phyloP scores from a whole-genome alignment of 352 stramenopile genomes.

The Pythium sukuiense region DNA sequence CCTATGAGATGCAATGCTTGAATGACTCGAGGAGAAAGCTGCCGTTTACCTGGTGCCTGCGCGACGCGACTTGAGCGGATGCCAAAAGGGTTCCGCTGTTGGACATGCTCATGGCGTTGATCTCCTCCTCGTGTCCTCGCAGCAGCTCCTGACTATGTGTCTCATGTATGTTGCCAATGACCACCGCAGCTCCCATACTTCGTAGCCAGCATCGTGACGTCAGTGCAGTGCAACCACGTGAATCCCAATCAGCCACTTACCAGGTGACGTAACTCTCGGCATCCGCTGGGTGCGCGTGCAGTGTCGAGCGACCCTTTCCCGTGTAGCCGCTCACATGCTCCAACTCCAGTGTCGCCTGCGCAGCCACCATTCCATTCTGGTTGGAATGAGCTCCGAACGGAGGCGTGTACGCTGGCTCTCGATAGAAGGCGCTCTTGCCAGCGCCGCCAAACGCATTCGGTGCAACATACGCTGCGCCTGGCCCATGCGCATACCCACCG shows the following conservation, averaged over 20 bases:
- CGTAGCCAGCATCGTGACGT: neutral
- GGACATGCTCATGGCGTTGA: conserved; percentile 36
- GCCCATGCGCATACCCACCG: conserved; percentile 4
- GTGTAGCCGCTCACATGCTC: conserved; percentile 58
- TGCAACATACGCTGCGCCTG: conserved; percentile 3
- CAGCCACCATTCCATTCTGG: conserved; percentile 9
- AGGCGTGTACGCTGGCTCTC: conserved; percentile 19
- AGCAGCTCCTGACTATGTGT: conserved; percentile 39
- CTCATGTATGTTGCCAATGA: conserved; percentile 34
- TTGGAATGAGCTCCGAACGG: conserved; percentile 12
- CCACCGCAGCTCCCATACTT: conserved; percentile 40
- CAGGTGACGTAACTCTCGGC: conserved; percentile 37
- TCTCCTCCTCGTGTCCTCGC: conserved; percentile 42
- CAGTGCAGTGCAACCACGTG: neutral
- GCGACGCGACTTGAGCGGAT: conserved; percentile 31
- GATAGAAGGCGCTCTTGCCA: conserved; percentile 17
- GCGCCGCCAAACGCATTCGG: neutral
- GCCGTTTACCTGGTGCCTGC: conserved; percentile 21
- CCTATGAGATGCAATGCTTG: neutral
- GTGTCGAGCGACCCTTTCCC: conserved; percentile 33
- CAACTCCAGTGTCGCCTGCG: conserved; percentile 42
- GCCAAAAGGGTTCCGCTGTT: conserved; percentile 33
- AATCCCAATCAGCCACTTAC: conserved; percentile 9
- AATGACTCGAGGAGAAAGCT: neutral
- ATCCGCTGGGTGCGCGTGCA: conserved; percentile 37